Evolutionary conservation across 2,329 filamentous ascomycete genomes (phyloP).

Genomic region (Delphinella strobiligena): DNA sequence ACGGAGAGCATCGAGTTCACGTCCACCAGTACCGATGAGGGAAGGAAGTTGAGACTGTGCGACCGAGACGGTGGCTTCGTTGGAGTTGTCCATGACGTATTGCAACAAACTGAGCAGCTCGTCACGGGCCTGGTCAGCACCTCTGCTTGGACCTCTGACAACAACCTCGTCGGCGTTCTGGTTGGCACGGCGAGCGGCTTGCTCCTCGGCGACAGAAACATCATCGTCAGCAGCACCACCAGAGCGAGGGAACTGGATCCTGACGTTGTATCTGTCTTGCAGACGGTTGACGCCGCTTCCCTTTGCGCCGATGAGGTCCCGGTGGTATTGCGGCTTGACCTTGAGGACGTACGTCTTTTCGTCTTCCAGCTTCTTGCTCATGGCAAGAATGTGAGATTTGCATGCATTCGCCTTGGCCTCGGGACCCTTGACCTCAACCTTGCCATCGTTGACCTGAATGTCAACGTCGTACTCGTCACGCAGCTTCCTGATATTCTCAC

Average conservation of each 20-base stretch:
- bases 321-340: conserved; percentile 87
- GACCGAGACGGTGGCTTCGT: conserved; percentile 67
- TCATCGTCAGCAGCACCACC: conserved; percentile 48
- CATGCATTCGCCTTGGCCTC: conserved; percentile 87
- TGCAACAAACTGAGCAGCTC: conserved; percentile 82
- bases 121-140: conserved; percentile 81
- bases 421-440: conserved; percentile 90
- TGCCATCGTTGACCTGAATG: conserved; percentile 85
- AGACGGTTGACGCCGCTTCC: conserved; percentile 83
- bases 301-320: conserved; percentile 81
- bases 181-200: conserved; percentile 53
- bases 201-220: conserved; percentile 54
- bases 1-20: conserved; percentile 81
- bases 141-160: conserved; percentile 82
- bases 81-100: conserved; percentile 80
- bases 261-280: conserved; percentile 83
- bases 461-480: conserved; percentile 60
- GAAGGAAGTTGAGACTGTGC: conserved; percentile 89
- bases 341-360: conserved; percentile 80
- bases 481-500: conserved; percentile 57
- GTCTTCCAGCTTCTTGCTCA: conserved; percentile 77
- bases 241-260: conserved; percentile 85
- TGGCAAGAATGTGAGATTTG: conserved; percentile 65
- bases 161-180: conserved; percentile 82
- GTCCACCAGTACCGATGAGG: conserved; percentile 80